These are phyloP conservation scores for Senecio squalidus DNA, from an alignment of 140 eudicot genomes.

Conservation along the genomic window DNA sequence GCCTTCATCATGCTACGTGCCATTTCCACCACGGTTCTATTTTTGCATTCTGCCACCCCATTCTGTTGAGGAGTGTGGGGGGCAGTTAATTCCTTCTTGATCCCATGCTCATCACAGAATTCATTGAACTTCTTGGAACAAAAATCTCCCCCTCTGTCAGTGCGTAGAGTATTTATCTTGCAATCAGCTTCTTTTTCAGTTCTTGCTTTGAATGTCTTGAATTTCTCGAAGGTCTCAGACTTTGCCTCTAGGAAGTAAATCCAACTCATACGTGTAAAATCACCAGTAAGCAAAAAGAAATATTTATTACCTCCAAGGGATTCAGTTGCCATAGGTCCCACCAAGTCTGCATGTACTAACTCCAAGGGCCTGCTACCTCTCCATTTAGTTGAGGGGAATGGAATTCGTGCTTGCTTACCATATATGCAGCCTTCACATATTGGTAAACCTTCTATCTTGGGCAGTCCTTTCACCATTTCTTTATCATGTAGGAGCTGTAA, in stretches of 20 bases:
- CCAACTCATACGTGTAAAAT: background rate
- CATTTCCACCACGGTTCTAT: background rate
- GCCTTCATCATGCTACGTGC: background rate
- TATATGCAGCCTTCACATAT: too few relatives aligned
- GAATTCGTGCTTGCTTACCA: too few relatives aligned
- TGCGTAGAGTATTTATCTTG: background rate
- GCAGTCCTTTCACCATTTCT: too few relatives aligned
- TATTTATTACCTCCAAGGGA: background rate
- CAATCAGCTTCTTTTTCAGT: background rate
- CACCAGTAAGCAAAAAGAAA: background rate
- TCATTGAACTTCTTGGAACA: background rate
- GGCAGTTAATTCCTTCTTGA: background rate
- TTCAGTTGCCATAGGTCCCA: background rate
- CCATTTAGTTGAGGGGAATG: too few relatives aligned
- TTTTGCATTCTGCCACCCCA: constrained; percentile 3
- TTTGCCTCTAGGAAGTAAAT: background rate
- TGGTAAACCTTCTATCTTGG: too few relatives aligned
- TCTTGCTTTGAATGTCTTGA: background rate
- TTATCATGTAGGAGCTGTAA: too few relatives aligned
- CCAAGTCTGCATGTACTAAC: background rate
- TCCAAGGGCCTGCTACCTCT: background rate
- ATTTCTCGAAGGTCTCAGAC: background rate
- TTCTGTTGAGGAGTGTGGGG: constrained; percentile 7
- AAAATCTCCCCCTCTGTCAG: constrained; percentile 6
- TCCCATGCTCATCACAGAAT: background rate